Percentiles rank a stretch among this genome's conserved stretches.
Conservation (phyloP, 2,329 filamentous ascomycete genomes). For the Arthrobotrys iridis region DNA sequence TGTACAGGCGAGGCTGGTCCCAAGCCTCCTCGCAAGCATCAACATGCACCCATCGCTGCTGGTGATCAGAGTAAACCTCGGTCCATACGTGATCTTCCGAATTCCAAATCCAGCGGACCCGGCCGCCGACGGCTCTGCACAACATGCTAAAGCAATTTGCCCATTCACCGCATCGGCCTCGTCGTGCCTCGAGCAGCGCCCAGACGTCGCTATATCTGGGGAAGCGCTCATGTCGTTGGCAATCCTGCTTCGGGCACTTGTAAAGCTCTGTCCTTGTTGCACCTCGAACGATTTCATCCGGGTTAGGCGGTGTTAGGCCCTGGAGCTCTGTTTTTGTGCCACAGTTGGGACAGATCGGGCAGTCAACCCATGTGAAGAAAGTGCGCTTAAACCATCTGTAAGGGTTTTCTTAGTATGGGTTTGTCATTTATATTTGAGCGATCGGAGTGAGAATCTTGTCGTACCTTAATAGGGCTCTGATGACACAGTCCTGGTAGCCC, state of each 20-base stretch:
- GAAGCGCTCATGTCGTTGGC: conserved; percentile 84
- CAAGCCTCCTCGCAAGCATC: conserved; percentile 94
- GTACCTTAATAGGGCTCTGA: conserved; percentile 83
- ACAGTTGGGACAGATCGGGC: conserved; percentile 85
- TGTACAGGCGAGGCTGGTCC: conserved; percentile 92
- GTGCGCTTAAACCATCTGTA: conserved; percentile 90
- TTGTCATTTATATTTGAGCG: conserved; percentile 14
- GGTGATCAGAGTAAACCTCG: conserved; percentile 93
- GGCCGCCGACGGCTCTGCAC: conserved; percentile 87
- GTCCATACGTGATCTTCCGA: conserved; percentile 98
- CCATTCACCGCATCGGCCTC: conserved; percentile 93
- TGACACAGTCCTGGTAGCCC: conserved; percentile 97
- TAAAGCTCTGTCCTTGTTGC: conserved; percentile 90
- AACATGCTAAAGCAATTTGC: conserved; percentile 99
- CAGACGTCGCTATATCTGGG: conserved; percentile 96
- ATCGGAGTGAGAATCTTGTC: conserved; percentile 58
- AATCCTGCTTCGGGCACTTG: conserved; percentile 79
- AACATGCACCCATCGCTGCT: conserved; percentile 94
- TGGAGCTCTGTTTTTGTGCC: conserved; percentile 81
- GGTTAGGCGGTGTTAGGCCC: conserved; percentile 83
- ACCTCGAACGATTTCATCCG: conserved; percentile 88
- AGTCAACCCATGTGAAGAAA: conserved; percentile 97
- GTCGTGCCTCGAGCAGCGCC: conserved; percentile 84
- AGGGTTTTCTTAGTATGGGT: conserved; percentile 20
- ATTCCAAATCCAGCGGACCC: conserved; percentile 98